Evolutionary conservation across 176 grass and related monocot species (phyloP).

Genomic region (Avena eriantha): DNA sequence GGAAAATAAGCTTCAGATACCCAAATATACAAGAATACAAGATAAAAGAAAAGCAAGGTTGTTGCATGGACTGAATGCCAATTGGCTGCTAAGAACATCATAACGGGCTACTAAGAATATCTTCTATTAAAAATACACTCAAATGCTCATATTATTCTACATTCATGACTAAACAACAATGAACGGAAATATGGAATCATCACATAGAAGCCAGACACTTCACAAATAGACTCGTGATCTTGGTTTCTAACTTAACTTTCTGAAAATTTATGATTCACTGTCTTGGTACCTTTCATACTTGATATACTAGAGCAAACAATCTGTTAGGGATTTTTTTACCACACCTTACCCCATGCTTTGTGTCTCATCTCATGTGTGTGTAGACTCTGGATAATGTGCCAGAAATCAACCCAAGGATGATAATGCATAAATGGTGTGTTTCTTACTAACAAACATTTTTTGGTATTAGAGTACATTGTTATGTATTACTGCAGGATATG

Average conservation of each 20-base stretch:
- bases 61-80: neutral
- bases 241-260: slow-evolving; percentile 12
- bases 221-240: neutral
- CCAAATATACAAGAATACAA: slow-evolving; percentile 23
- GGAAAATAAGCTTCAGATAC: slow-evolving; percentile 23
- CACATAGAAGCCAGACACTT: slow-evolving; percentile 14
- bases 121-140: slow-evolving; percentile 14
- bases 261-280: slow-evolving; percentile 2
- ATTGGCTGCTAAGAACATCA: slow-evolving; percentile 20
- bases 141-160: slow-evolving; percentile 10
- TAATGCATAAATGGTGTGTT: slow-evolving; percentile 13
- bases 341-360: neutral
- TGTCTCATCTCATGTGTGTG: neutral
- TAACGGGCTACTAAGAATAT: slow-evolving; percentile 9
- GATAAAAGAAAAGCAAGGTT: slow-evolving; percentile 29
- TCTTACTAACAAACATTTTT: slow-evolving; percentile 8
- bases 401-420: slow-evolving; percentile 15
- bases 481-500: slow-evolving; percentile 19
- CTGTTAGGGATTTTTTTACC: slow-evolving; percentile 3
- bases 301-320: neutral
- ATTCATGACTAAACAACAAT: slow-evolving; percentile 14
- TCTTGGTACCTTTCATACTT: neutral
- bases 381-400: neutral
- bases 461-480: neutral
- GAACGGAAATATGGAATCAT: slow-evolving; percentile 2